A percentile compares a stretch with the other conserved stretches of the same genome.
phyloP scores from a whole-genome alignment of 306 rosid species.

The Hippophae rhamnoides region DNA sequence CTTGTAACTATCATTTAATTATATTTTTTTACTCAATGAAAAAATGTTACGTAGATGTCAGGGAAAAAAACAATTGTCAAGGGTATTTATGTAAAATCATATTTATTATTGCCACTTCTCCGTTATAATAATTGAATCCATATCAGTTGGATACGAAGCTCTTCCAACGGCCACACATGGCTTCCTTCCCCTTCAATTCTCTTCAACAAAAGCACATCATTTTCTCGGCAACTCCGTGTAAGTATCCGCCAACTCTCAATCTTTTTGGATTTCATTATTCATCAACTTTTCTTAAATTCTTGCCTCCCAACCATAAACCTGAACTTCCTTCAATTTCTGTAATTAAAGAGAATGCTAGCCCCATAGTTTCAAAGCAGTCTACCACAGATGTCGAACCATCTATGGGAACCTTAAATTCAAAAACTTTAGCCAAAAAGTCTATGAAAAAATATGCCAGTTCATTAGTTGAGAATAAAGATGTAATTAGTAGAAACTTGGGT shows the following conservation, averaged over 20 bases:
- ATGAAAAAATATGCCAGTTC: conserved; percentile 29
- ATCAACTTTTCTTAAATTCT: conserved; percentile 22
- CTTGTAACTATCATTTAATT: too few relatives aligned
- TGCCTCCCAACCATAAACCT: conserved; percentile 22
- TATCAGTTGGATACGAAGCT: conserved; percentile 6
- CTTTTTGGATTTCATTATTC: conserved; percentile 12
- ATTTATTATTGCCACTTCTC: background rate
- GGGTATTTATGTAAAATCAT: too few relatives aligned
- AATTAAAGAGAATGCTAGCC: conserved; percentile 16
- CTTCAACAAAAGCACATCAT: conserved; percentile 29
- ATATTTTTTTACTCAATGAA: background rate
- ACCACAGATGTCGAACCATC: conserved; percentile 21
- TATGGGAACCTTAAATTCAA: conserved; percentile 16
- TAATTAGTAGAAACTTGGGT: conserved; percentile 16
- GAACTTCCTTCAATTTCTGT: conserved; percentile 17
- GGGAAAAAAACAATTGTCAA: too few relatives aligned
- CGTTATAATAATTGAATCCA: background rate
- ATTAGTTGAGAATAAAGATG: conserved; percentile 22
- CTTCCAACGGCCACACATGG: conserved; percentile 52
- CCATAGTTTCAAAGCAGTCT: conserved; percentile 19
- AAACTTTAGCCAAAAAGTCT: conserved; percentile 17
- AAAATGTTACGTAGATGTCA: too few relatives aligned
- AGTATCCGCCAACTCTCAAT: conserved; percentile 27
- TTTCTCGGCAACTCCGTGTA: conserved; percentile 26
- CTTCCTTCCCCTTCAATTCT: conserved; percentile 35